Conservation (phyloP, 257 asterid species). For the Solanum ahanhuiri region DNA sequence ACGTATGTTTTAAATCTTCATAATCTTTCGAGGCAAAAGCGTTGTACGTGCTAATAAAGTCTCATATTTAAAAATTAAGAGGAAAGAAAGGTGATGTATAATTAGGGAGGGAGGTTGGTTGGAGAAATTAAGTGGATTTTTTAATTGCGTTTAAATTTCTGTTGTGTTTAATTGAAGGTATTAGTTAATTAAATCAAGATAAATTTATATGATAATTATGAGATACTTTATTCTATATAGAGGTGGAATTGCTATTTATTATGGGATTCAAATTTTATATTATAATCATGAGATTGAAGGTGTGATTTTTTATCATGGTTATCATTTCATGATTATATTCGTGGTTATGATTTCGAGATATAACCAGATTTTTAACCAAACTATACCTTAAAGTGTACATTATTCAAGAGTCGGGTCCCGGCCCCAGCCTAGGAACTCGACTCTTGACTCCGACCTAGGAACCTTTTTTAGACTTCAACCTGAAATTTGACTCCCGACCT, state of each 20-base stretch:
- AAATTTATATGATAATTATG: neutral
- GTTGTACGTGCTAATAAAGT: neutral
- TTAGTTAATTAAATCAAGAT: neutral
- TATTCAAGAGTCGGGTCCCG: neutral
- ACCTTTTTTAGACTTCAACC: too few relatives aligned
- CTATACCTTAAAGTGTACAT: neutral
- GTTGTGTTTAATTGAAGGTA: neutral
- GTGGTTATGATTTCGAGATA: neutral
- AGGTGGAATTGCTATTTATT: neutral
- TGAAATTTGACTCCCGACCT: too few relatives aligned
- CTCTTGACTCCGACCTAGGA: fast-evolving
- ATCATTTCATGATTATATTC: neutral
- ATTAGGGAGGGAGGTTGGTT: neutral
- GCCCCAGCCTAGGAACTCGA: neutral
- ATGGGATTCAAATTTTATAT: neutral
- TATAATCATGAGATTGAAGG: neutral
- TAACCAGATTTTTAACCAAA: neutral
- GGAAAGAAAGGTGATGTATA: neutral
- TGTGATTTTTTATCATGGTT: neutral
- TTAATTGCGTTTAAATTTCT: neutral
- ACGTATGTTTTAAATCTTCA: neutral
- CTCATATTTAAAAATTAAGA: neutral
- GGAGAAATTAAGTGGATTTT: neutral
- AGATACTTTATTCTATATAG: neutral
- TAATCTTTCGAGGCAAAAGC: neutral